These are phyloP conservation scores for Smallanthus sonchifolius DNA, from an alignment of 129 eudicot genomes.

Conservation along the genomic window DNA sequence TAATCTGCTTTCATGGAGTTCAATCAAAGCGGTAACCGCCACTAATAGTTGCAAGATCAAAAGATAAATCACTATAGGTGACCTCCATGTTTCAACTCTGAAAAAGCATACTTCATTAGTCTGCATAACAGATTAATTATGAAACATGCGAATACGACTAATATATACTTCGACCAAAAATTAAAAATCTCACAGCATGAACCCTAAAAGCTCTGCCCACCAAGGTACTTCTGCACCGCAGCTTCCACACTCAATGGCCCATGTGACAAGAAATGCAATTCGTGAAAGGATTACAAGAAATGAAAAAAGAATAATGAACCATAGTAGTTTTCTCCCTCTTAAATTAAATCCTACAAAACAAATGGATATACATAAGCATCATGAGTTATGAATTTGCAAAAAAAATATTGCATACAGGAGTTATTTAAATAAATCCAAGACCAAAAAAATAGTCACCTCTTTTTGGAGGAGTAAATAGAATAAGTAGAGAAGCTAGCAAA, in stretches of 20 bases:
- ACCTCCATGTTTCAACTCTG: constrained; percentile 46
- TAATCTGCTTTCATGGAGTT: constrained; percentile 41
- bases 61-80: constrained; percentile 37
- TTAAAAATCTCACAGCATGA: constrained; percentile 32
- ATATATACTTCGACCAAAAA: neutral
- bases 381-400: neutral
- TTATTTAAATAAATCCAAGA: neutral
- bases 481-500: constrained; percentile 59
- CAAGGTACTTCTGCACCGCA: constrained; percentile 29
- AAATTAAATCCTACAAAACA: constrained; percentile 27
- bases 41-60: constrained; percentile 43
- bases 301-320: constrained; percentile 37
- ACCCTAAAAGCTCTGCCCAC: constrained; percentile 53
- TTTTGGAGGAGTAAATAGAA: constrained; percentile 62
- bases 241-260: constrained; percentile 39
- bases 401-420: neutral
- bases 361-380: neutral
- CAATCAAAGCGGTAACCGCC: constrained; percentile 35
- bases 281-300: constrained; percentile 33
- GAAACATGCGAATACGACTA: neutral
- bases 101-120: constrained; percentile 12
- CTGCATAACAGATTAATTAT: neutral
- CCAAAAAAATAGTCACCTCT: constrained; percentile 48
- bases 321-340: constrained; percentile 29
- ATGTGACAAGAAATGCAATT: constrained; percentile 34